Base-by-base conservation (phyloP, 1,139 yeast genomes). In the Hansenula sp. region DNA sequence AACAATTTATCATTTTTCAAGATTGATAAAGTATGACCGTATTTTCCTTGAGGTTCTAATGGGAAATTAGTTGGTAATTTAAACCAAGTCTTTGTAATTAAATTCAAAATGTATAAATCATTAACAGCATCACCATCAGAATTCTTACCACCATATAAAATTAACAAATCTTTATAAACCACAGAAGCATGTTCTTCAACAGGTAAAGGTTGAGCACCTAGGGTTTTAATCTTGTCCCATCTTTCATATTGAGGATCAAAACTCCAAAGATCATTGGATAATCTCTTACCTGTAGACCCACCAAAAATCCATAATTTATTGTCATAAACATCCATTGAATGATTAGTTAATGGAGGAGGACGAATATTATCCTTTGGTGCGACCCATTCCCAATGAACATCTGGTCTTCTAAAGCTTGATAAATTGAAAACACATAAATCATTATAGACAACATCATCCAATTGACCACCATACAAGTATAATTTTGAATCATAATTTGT, bases 341-440 rank as follows among this genome's bases (percentile, higher is more conserved):
- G 98, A 61, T 90, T 90, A 2, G 97, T 82, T 53, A 95, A 71
- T 4, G 95, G 89, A 7, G 97, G 96, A n/a, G 95, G 94, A 44
- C 77, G 76, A 41, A 77, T 69, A 13, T 60, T 51, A 13, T 64
- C 61, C 18, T 60, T 59, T 2, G 92, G 82, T 35, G 73, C 74
- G 29, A 89, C 73, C 52, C 77, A 68, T 52, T 81, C 84, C 98
- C 98, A 92, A 45, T 77, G 76, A 3, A 96, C 89, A 48, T 78
- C 77, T 18, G 95, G 83, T 44, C 85, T 78, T 55, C 94, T 78
- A 64, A 90, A 84, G n/a, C 90, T 79, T 36, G 94, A 85, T 51
- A 92, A 71, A 60, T 92, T 97, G 64, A 88, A 92, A 48, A 79
- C 79, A 66, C 84, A 82, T 57, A 92, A 66, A 60, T 92, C 98